Evolutionary conservation across 1,284 basidiomycete species (phyloP), one percentile per base, ranked within the genome.

Genomic region (Ganoderma sinense): DNA sequence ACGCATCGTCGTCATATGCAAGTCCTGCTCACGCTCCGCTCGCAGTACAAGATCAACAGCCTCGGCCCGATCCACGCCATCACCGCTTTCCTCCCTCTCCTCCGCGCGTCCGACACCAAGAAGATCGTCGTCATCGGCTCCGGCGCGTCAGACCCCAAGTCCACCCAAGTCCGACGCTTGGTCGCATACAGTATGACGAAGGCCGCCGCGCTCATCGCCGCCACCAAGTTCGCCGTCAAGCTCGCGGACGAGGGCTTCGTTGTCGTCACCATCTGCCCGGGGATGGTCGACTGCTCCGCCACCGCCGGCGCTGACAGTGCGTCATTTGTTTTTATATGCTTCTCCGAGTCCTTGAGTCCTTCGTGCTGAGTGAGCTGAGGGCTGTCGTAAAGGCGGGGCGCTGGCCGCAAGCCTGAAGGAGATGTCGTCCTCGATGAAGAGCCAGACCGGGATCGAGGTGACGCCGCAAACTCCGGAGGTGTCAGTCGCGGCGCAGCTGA

Each of bases 131-230:
- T 36, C 36, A 36, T 36, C 36, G 36, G 36, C 36, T 36, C 36
- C 36, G 36, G 36, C 36, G 36, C 36, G 3, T 6, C 3, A 6
- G 80, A 82, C 67, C 55, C 74, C 7, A 78, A 81, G 14, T 63
- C 79, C 36, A 78, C 74, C 6, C 55, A 76, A 18, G 39, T 73
- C 8, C 29, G 62, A 0, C 62, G 56, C 56, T 40, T 64, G 26
- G 67, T 70, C 3, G 75, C 82, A 16, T 85, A 85, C 74, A 65
- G 75, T 7, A 75, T 81, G n/a, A 78, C 80, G 41, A 84, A 84
- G 71, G 80, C 81, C 4, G 83, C 80, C 1, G 63, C 81, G n/a
- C 81, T 83, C 66, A 79, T 85, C 76, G 80, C 76, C 39, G 76
- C 79, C 18, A 80, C 78, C 16, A 84, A 85, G 71, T 85, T 81